phyloP scores from a whole-genome alignment of 2,329 filamentous ascomycete species.

The Sphaerulina musiva region DNA sequence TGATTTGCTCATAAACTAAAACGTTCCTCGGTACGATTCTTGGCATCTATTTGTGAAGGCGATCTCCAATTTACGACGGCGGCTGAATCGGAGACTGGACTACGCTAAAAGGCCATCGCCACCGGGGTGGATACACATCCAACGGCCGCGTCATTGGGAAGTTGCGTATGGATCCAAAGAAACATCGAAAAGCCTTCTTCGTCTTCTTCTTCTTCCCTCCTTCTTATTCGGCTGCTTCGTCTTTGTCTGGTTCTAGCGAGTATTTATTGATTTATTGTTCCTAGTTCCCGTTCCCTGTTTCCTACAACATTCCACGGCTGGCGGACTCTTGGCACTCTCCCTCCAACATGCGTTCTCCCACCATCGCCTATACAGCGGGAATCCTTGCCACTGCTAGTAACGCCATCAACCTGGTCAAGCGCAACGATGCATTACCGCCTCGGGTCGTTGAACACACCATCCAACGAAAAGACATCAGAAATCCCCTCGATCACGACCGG shows the following conservation, averaged over 20 bases:
- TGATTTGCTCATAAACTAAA: background rate
- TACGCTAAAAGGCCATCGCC: conserved; percentile 4
- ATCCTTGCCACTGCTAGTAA: conserved; percentile 18
- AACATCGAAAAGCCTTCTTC: background rate
- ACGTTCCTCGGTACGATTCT: background rate
- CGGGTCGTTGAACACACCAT: conserved; percentile 47
- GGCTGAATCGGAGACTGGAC: conserved; percentile 1
- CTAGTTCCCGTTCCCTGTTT: background rate
- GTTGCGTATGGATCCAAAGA: background rate
- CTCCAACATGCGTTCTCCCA: conserved; percentile 13
- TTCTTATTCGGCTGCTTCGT: background rate
- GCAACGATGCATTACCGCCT: conserved; percentile 31
- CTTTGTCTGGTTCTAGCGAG: background rate
- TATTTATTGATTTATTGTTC: no score
- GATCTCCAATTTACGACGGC: background rate
- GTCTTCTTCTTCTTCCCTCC: background rate
- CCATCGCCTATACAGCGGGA: conserved; percentile 26
- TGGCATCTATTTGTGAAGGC: background rate
- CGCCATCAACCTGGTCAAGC: conserved; percentile 29
- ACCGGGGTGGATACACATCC: conserved; percentile 1
- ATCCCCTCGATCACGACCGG: conserved; percentile 44
- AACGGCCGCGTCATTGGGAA: conserved; percentile 10
- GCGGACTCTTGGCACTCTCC: background rate
- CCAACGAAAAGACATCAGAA: conserved; percentile 41
- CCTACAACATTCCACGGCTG: background rate